These are phyloP conservation scores for Senna siamea DNA, from an alignment of 306 rosid species.

Conservation along the genomic window DNA sequence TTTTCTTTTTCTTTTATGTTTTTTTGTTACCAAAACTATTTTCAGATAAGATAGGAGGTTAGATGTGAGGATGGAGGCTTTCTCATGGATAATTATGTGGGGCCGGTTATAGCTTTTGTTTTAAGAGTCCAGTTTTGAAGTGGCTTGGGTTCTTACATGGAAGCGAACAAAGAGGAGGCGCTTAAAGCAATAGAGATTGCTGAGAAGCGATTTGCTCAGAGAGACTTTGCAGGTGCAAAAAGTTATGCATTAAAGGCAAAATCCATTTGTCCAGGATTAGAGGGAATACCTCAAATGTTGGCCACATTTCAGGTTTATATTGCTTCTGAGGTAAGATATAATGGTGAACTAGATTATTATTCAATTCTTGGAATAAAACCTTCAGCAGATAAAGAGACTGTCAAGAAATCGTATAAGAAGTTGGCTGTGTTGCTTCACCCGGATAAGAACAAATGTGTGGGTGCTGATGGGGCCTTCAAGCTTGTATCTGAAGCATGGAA, in stretches of 20 bases:
- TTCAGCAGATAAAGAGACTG: slow-evolving; percentile 78
- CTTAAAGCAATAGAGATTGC: slow-evolving; percentile 79
- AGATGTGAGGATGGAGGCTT: slow-evolving; percentile 49
- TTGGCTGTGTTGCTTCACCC: slow-evolving; percentile 97
- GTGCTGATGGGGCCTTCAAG: slow-evolving; percentile 98
- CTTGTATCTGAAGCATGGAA: slow-evolving; percentile 97
- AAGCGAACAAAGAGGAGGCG: slow-evolving; percentile 81
- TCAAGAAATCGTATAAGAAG: slow-evolving; percentile 83
- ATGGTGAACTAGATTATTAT: slow-evolving; percentile 88
- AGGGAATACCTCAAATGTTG: slow-evolving; percentile 90
- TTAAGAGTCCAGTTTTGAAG: slow-evolving; percentile 49
- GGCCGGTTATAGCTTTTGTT: slow-evolving; percentile 59
- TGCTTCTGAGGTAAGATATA: slow-evolving; percentile 71
- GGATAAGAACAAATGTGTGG: slow-evolving; percentile 90
- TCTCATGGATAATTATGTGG: slow-evolving; percentile 34
- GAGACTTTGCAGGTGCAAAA: slow-evolving; percentile 75
- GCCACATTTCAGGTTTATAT: slow-evolving; percentile 86
- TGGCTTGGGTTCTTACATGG: slow-evolving; percentile 67
- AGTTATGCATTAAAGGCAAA: slow-evolving; percentile 78
- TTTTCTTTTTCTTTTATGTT: no score
- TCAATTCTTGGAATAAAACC: slow-evolving; percentile 87
- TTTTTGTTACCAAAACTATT: slow-evolving; percentile 33
- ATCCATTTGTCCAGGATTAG: slow-evolving; percentile 73
- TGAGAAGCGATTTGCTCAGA: slow-evolving; percentile 76
- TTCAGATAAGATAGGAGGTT: slow-evolving; percentile 64